Conservation (phyloP, 1,139 yeast genomes). For the Groenewaldozyma auringiensis region DNA sequence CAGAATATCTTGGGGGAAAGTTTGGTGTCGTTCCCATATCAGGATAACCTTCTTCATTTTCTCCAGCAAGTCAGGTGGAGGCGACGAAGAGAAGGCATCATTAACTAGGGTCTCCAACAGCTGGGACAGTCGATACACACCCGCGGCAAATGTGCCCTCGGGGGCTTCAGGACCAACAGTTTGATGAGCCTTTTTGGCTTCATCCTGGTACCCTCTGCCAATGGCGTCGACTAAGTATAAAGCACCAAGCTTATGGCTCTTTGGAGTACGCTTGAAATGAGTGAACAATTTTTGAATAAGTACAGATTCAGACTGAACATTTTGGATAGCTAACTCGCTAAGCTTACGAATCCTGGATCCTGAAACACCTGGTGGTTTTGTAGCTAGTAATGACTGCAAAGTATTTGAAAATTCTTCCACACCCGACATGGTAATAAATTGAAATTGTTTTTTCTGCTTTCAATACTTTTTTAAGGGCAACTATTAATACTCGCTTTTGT, state of each 20-base stretch:
- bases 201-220: conserved; percentile 77
- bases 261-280: conserved; percentile 67
- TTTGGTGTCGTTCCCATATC: conserved; percentile 84
- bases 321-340: conserved; percentile 67
- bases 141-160: conserved; percentile 71
- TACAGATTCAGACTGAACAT: conserved; percentile 54
- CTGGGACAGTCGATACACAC: conserved; percentile 40
- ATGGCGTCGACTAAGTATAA: conserved; percentile 88
- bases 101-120: conserved; percentile 29
- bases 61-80: conserved; percentile 34
- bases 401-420: conserved; percentile 59
- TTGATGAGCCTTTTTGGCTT: conserved; percentile 51
- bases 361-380: conserved; percentile 90
- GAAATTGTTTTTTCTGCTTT: neutral
- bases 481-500: neutral
- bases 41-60: conserved; percentile 79
- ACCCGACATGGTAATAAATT: neutral
- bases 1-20: conserved; percentile 56
- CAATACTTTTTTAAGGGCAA: neutral
- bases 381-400: conserved; percentile 62
- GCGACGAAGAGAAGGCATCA: conserved; percentile 24
- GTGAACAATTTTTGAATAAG: conserved; percentile 54
- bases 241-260: conserved; percentile 81
- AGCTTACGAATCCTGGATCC: conserved; percentile 88
- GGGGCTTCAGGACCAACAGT: conserved; percentile 38